Evolutionary conservation across 208 protist genomes (phyloP).

Genomic region (Leishmania lainsoni): DNA sequence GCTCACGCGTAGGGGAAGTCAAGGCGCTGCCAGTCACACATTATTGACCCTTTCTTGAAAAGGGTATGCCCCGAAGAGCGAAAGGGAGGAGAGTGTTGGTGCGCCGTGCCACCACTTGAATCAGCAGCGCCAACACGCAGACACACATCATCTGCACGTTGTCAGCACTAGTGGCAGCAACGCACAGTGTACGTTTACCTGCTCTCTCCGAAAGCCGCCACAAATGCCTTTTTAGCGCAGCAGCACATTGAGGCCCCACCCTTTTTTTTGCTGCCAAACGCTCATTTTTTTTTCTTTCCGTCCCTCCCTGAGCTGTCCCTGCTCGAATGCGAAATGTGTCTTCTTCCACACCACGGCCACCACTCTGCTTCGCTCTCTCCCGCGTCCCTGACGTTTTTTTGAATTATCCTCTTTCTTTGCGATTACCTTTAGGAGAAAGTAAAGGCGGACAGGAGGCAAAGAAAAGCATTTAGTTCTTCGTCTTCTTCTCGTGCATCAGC

Average conservation of each 20-base stretch:
- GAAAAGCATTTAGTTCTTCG: neutral
- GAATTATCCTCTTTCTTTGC: neutral
- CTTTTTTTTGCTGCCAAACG: neutral
- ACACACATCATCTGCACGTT: neutral
- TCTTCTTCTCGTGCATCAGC: neutral
- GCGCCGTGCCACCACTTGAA: neutral
- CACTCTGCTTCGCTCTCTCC: neutral
- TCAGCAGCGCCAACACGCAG: neutral
- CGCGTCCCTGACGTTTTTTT: neutral
- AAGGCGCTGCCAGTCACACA: neutral
- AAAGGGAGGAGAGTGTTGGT: neutral
- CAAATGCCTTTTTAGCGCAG: neutral
- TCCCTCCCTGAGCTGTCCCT: neutral
- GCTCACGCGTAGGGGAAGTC: neutral
- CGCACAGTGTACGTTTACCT: neutral
- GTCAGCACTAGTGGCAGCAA: neutral
- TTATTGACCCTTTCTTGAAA: too few species aligned
- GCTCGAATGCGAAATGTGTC: neutral
- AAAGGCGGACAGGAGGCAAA: too few species aligned
- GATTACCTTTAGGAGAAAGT: too few species aligned
- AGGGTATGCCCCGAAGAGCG: neutral
- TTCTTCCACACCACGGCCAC: neutral
- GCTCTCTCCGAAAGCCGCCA: neutral
- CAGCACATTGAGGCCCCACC: neutral
- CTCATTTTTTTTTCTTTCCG: neutral